phyloP scores from a whole-genome alignment of 805 yeast species.

The Yarrowia bubula region DNA sequence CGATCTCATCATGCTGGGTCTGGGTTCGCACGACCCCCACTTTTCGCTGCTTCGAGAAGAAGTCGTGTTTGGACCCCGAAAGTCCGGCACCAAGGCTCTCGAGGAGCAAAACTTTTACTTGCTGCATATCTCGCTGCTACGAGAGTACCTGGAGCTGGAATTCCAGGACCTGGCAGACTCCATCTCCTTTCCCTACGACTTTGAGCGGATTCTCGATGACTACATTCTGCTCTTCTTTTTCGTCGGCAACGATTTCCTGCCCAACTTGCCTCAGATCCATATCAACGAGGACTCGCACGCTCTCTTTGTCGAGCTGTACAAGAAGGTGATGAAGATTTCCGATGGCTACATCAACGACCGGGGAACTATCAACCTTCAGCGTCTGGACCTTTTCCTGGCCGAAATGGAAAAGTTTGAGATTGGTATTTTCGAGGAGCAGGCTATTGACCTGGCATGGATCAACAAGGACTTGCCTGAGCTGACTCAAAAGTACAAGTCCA shows the following conservation, averaged over 20 bases:
- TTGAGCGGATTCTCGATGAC: slow-evolving; percentile 89
- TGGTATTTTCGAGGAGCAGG: slow-evolving; percentile 79
- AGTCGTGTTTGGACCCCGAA: slow-evolving; percentile 70
- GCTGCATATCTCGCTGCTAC: slow-evolving; percentile 77
- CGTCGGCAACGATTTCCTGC: slow-evolving; percentile 96
- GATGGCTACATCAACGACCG: slow-evolving; percentile 84
- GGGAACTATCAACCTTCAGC: slow-evolving; percentile 74
- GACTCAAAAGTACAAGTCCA: slow-evolving; percentile 43
- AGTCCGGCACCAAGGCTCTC: slow-evolving; percentile 44
- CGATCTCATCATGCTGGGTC: slow-evolving; percentile 89
- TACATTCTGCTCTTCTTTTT: slow-evolving; percentile 88
- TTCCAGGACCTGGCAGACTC: slow-evolving; percentile 66
- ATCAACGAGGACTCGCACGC: slow-evolving; percentile 96
- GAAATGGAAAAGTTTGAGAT: slow-evolving; percentile 75
- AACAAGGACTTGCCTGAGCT: slow-evolving; percentile 67
- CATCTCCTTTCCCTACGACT: slow-evolving; percentile 65
- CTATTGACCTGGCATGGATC: slow-evolving; percentile 86
- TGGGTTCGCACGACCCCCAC: slow-evolving; percentile 93
- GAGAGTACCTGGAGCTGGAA: slow-evolving; percentile 89
- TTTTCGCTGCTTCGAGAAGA: slow-evolving; percentile 93
- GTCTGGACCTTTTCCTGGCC: slow-evolving; percentile 74
- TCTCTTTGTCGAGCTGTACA: slow-evolving; percentile 82
- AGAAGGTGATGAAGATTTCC: slow-evolving; percentile 64
- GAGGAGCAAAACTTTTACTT: slow-evolving; percentile 78
- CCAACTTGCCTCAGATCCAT: slow-evolving; percentile 90